Percentiles rank a stretch among this genome's conserved stretches.
These are phyloP conservation scores for Hansenula lynferdii DNA, from an alignment of 1,139 yeast species.

Conservation along the genomic window DNA sequence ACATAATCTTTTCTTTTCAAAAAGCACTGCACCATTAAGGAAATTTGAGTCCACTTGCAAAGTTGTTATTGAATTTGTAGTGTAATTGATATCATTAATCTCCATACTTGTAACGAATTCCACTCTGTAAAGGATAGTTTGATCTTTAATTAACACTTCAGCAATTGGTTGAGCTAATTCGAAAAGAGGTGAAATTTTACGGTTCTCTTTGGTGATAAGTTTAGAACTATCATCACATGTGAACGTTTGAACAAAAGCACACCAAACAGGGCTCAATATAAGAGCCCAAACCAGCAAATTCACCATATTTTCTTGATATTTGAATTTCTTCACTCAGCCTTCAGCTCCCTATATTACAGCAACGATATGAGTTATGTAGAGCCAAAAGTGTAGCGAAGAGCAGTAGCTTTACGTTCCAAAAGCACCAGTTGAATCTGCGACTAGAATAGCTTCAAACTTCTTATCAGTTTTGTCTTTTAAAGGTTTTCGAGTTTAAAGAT, in stretches of 20 bases:
- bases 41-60: constrained; percentile 40
- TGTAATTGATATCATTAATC: constrained; percentile 35
- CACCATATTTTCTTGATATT: too few species aligned
- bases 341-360: too few species aligned
- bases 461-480: too few species aligned
- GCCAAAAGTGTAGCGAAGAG: too few species aligned
- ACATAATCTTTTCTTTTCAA: constrained; percentile 41
- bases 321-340: too few species aligned
- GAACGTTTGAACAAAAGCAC: background rate
- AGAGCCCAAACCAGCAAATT: too few species aligned
- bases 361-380: too few species aligned
- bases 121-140: constrained; percentile 5
- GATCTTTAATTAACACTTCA: constrained; percentile 4
- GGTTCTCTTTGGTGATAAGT: background rate
- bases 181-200: background rate
- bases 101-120: constrained; percentile 9
- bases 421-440: too few species aligned
- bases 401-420: too few species aligned
- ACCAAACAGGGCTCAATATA: background rate
- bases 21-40: constrained; percentile 36
- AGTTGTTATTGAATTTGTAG: constrained; percentile 45
- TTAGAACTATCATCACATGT: background rate
- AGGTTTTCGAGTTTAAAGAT: too few species aligned
- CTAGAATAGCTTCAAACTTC: too few species aligned
- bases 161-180: background rate